phyloP scores from a whole-genome alignment of 108 stramenopile species.

The Cyclotella atomus region DNA sequence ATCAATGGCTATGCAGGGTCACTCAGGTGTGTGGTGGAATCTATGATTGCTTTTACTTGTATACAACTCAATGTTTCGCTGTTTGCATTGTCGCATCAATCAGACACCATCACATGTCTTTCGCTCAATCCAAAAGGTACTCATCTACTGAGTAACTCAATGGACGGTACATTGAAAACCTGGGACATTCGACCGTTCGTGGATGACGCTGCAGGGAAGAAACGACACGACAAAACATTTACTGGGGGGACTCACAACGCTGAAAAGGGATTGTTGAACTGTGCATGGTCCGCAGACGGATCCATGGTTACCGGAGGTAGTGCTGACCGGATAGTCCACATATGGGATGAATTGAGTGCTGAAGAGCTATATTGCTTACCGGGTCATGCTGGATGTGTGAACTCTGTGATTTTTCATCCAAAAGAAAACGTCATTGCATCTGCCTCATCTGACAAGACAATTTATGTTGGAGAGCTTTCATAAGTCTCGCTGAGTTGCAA shows the following conservation, averaged over 20 bases:
- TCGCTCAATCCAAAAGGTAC: slow-evolving; percentile 72
- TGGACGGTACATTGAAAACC: slow-evolving; percentile 73
- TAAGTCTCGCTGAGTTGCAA: neutral
- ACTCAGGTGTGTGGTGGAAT: slow-evolving; percentile 38
- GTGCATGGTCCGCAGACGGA: slow-evolving; percentile 86
- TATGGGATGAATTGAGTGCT: slow-evolving; percentile 84
- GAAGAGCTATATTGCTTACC: slow-evolving; percentile 88
- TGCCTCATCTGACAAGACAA: slow-evolving; percentile 62
- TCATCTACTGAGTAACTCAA: slow-evolving; percentile 82
- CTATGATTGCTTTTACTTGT: neutral
- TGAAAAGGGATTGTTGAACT: slow-evolving; percentile 87
- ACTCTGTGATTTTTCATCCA: slow-evolving; percentile 84
- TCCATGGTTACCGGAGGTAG: slow-evolving; percentile 85
- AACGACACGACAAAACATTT: slow-evolving; percentile 69
- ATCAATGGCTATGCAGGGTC: slow-evolving; percentile 74
- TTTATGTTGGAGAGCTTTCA: slow-evolving; percentile 74
- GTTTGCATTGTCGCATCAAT: too few relatives aligned
- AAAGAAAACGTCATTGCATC: slow-evolving; percentile 67
- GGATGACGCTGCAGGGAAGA: slow-evolving; percentile 36
- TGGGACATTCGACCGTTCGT: slow-evolving; percentile 88
- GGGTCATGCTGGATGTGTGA: slow-evolving; percentile 88
- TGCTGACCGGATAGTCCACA: slow-evolving; percentile 85
- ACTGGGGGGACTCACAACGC: slow-evolving; percentile 77
- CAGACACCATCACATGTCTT: slow-evolving; percentile 87
- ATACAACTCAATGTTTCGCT: neutral